Conservation (phyloP, 2,329 filamentous ascomycete genomes). For the Venturia pyrina region DNA sequence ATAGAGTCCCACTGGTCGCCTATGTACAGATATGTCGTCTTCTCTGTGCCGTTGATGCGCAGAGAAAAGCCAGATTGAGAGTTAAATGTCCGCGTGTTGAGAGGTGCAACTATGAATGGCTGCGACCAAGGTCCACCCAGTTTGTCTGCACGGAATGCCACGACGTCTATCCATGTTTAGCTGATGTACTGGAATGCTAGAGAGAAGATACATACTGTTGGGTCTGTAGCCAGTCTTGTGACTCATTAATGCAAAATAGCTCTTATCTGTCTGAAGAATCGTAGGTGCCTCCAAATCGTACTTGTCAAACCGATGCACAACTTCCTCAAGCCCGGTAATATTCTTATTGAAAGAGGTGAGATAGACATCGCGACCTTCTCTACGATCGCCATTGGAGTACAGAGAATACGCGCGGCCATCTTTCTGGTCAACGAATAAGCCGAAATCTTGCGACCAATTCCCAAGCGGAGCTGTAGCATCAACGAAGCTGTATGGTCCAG, state of each 20-base stretch:
- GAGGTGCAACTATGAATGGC: slow-evolving; percentile 41
- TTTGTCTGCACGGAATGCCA: slow-evolving; percentile 44
- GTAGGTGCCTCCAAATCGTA: slow-evolving; percentile 51
- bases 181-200: not conserved
- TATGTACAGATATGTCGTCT: slow-evolving; percentile 42
- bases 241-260: slow-evolving; percentile 52
- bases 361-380: slow-evolving; percentile 48
- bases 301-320: slow-evolving; percentile 47
- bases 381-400: slow-evolving; percentile 49
- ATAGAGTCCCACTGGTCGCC: slow-evolving; percentile 46
- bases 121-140: slow-evolving; percentile 45
- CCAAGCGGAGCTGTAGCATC: slow-evolving; percentile 46
- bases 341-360: slow-evolving; percentile 44
- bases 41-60: slow-evolving; percentile 37
- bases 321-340: slow-evolving; percentile 41
- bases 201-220: slow-evolving; percentile 32
- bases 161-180: slow-evolving; percentile 32
- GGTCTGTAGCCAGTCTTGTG: slow-evolving; percentile 56
- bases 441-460: slow-evolving; percentile 55
- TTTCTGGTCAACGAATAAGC: slow-evolving; percentile 51
- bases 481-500: slow-evolving; percentile 45
- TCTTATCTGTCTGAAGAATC: slow-evolving; percentile 49
- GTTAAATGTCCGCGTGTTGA: slow-evolving; percentile 43
- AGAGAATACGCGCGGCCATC: slow-evolving; percentile 46
- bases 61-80: slow-evolving; percentile 44